Evolutionary conservation across 2,329 filamentous ascomycete species (phyloP), one percentile per base, ranked within the genome.

Genomic region (Leptoxyphium fumago): DNA sequence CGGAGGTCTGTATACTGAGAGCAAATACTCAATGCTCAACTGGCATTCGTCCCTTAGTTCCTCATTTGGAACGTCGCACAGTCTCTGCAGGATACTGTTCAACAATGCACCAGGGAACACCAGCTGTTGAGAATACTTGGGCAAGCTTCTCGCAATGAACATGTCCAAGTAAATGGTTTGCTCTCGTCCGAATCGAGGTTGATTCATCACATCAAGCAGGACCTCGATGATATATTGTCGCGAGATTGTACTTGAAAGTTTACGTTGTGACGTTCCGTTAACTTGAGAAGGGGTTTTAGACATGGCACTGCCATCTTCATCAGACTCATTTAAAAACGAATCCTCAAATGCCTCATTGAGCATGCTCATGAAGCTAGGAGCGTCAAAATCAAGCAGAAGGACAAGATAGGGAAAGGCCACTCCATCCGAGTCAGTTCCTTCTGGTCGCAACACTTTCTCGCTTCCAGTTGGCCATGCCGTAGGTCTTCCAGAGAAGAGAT

Each of bases 301-400:
- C 9, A 49, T 38, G 15, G 39, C 46, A 17, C 42, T 41, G 15
- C 41, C 43, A 77, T 67, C 14, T 76, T 53, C 39, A 46, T 68
- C 74, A 41, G 85, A 79, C 2, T 77, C 72, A 54, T 98, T 98
- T 44, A 98, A 67, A 54, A 94, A 98, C 0, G 80, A 73, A 56
- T 98, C 89, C 60, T 98, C 91, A 54, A 98, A 98, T 1, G 89
- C 91, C 62, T 98, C 93, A 53, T 98, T 98, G 36, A 98, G 68
- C 54, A 89, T 85, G 60, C 88, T 96, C 66, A 98, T 74, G 53
- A 96, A 94, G 61, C 85, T 95, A 1, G 87, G 78, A 0, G 88
- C 80, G 61, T 96, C 87, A 52, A 93, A 94, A 49, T 84, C 80
- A 39, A 98, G 73, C 40, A 98, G 79, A 52, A 86, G 74, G 38